Conservation (phyloP, 257 asterid genomes). For the Lavandula angustifolia region DNA sequence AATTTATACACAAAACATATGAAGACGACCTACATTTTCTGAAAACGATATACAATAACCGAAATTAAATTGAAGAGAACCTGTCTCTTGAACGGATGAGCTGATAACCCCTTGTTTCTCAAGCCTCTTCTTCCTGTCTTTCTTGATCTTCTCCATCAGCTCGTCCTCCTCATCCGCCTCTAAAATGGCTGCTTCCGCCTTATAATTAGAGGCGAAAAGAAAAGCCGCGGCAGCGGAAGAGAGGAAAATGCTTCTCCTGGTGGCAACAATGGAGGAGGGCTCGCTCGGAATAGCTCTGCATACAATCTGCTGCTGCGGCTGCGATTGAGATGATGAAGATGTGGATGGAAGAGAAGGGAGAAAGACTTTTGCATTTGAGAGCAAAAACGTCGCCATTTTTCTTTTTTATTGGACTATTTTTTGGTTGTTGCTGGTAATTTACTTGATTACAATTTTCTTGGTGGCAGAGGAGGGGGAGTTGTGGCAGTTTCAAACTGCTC, state of each 20-base stretch:
- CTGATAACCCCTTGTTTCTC: constrained; percentile 63
- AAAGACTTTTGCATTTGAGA: constrained; percentile 56
- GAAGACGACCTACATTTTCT: background rate
- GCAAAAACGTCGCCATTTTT: constrained; percentile 66
- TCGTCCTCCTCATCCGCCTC: constrained; percentile 92
- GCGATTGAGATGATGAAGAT: constrained; percentile 23
- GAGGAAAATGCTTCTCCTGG: constrained; percentile 55
- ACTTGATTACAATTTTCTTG: background rate
- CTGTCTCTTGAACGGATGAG: constrained; percentile 70
- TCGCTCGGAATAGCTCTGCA: constrained; percentile 48
- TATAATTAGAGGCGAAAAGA: constrained; percentile 34
- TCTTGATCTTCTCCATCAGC: constrained; percentile 82
- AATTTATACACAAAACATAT: background rate
- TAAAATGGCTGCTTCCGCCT: constrained; percentile 77
- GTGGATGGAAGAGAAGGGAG: constrained; percentile 42
- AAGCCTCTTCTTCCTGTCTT: constrained; percentile 85
- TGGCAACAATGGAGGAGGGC: constrained; percentile 25
- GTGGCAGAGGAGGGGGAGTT: constrained; percentile 44
- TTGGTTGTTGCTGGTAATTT: background rate
- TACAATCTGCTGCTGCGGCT: constrained; percentile 39
- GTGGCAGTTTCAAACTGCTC: constrained; percentile 42
- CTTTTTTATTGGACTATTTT: background rate
- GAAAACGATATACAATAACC: background rate
- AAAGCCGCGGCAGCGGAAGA: constrained; percentile 49
- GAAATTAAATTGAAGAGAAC: constrained; percentile 34